Conservation (phyloP, 768 basidiomycete genomes). For the Lentinula sp. region DNA sequence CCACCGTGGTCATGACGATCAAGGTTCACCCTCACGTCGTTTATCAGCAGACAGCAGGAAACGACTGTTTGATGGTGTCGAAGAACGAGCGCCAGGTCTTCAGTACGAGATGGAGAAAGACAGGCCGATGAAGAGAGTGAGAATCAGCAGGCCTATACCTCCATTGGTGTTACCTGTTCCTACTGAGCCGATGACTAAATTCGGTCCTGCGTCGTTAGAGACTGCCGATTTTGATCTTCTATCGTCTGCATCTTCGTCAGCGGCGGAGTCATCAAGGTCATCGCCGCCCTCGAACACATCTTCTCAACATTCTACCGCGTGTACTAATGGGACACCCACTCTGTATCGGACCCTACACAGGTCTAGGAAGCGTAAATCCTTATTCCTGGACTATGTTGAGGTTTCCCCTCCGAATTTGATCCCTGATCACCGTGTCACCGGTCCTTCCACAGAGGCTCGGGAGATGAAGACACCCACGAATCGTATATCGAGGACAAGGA, state of each 20-base stretch:
- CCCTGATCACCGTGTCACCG: neutral
- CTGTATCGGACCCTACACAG: neutral
- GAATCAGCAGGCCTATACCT: conserved; percentile 21
- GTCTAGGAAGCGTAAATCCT: conserved; percentile 1
- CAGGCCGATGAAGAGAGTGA: conserved; percentile 19
- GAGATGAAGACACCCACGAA: conserved; percentile 1
- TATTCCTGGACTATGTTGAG: conserved; percentile 1
- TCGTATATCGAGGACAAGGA: neutral
- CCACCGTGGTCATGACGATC: neutral
- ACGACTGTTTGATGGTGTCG: neutral
- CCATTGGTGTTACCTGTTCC: conserved; percentile 9
- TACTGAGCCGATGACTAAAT: neutral
- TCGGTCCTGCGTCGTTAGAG: neutral
- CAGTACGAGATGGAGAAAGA: conserved; percentile 6
- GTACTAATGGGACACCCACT: neutral
- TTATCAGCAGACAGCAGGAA: neutral
- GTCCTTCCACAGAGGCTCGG: neutral
- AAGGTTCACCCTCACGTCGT: neutral
- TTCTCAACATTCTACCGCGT: too few species aligned
- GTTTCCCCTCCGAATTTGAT: neutral
- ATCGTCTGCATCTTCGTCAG: neutral
- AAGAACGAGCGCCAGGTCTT: neutral
- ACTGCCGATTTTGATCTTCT: neutral
- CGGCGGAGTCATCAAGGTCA: neutral
- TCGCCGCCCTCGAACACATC: neutral